Base-by-base conservation (phyloP, 345 rosid genomes). In the Cochlearia excelsa region DNA sequence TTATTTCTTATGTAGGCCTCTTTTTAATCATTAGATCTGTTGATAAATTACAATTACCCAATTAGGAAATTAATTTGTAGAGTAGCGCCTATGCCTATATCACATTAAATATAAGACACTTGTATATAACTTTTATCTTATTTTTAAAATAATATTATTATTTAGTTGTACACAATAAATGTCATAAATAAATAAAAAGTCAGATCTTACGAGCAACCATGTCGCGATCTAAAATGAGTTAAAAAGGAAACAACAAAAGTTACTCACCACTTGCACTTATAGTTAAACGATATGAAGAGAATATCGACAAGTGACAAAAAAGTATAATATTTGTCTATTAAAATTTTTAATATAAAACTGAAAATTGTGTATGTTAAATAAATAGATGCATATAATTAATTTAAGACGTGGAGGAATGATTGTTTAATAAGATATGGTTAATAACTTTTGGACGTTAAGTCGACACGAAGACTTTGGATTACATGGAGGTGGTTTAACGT, bases 181-280 rank as follows among this genome's bases (percentile, higher is more conserved):
- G 54, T 23, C 41, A 54, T 23, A 27, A 53, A 38, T 23, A 27
- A 53, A 38, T 60, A 30, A 26, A 60, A 61, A 61, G 62, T 61
- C 67, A 68, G 67, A 53, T 40, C 50, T 54, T 41, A 55, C 46
- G 57, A 69, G 57, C 68, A 49, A 41, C 51, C 64, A 63, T 48
- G 59, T 70, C 69, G 48, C 47, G 35, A 30, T 63, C 64, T 67
- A 16, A 61, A 55, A 5, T 54, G 49, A 57, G 3, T 8, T 39
- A 3, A 37, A 28, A n/a, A 27, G 46, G 39, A 26, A 35, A 45
- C 29, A 6, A 16, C 23, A 16, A 16, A 68, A 46, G 35, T 9
- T 69, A 67, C 57, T 61, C 38, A 61, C 73, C 61, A 46, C 73
- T 68, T 68, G 67, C 44, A 23, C 38, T 46, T 40, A 52, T 54